Evolutionary conservation across 2,329 filamentous ascomycete species (phyloP), one percentile per base, ranked within the genome.

Genomic region (Hypoxylon sp.): DNA sequence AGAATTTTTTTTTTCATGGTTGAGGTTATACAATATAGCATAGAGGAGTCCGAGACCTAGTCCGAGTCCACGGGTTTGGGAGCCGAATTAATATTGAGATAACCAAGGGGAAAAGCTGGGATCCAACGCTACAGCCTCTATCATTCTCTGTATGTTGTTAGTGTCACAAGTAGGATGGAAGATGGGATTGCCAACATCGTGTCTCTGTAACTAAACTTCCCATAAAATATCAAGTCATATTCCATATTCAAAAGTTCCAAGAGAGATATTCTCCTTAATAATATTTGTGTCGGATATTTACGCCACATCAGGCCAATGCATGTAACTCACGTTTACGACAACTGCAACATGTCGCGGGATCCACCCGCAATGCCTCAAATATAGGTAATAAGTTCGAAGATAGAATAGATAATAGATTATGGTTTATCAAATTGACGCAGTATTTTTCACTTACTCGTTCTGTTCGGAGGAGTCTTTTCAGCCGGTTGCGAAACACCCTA

Each of bases 31-130:
- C 25, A 13, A 30, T n/a, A n/a, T n/a, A 7, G 6, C 19, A 6
- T 48, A 38, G 30, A 23, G 6, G n/a, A 41, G 43, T 46, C 3
- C 32, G 9, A 11, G 59, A 34, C 34, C 58, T 19, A n/a, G 17
- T 5, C 41, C 25, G n/a, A 25, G 23, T 50, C n/a, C 10, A 25
- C 49, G 23, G 53, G 65, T 52, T 69, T 58, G 64, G 67, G 52
- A 65, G 14, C 45, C 50, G 34, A 62, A 50, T 38, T 51, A 28
- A 43, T 57, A 41, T 59, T 52, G 41, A 30, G 43, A 13, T 49
- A 34, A 6, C 50, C 48, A 19, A 28, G 52, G 46, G 52, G 25
- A 46, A 43, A 51, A 21, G 30, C 13, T 5, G 25, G 34, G 30
- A 28, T 28, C 25, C 25, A 28, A 28, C 25, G 25, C 25, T 3